A percentile compares a stretch with the other conserved stretches of the same genome.
Evolutionary conservation across 2,329 filamentous ascomycete genomes (phyloP).

Genomic region (Penicillium sp.): DNA sequence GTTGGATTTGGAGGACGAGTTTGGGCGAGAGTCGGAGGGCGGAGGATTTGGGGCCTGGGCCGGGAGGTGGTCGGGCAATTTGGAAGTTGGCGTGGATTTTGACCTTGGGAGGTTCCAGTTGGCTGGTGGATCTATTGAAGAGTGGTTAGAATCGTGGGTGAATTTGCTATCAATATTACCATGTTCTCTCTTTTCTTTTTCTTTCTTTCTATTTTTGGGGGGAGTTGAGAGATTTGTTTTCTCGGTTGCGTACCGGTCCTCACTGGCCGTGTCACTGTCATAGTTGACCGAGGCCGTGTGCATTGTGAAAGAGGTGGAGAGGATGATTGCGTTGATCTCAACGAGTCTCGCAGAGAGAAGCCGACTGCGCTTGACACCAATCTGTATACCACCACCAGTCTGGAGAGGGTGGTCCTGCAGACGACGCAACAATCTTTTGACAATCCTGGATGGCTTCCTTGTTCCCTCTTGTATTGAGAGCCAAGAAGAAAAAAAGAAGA

Average conservation of each 20-base stretch:
- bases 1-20: constrained; percentile 30
- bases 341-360: too few relatives aligned
- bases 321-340: background rate
- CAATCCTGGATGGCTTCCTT: too few relatives aligned
- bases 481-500: too few relatives aligned
- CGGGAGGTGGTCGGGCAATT: constrained; percentile 24
- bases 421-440: too few relatives aligned
- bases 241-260: constrained; percentile 15
- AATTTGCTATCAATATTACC: too few relatives aligned
- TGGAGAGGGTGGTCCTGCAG: too few relatives aligned
- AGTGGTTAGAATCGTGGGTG: background rate
- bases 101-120: constrained; percentile 3
- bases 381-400: too few relatives aligned
- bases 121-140: constrained; percentile 3
- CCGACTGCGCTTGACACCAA: too few relatives aligned
- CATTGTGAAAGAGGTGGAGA: background rate
- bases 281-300: constrained; percentile 12
- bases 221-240: too few relatives aligned
- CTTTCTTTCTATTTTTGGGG: too few relatives aligned
- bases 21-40: constrained; percentile 23
- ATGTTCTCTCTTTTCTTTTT: too few relatives aligned
- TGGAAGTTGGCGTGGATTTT: constrained; percentile 25
- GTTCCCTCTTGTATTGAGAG: too few relatives aligned
- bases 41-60: constrained; percentile 17
- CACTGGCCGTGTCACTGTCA: constrained; percentile 17